Base-by-base conservation (phyloP, 495 filamentous ascomycete genomes). In the Penicillium nucicola region DNA sequence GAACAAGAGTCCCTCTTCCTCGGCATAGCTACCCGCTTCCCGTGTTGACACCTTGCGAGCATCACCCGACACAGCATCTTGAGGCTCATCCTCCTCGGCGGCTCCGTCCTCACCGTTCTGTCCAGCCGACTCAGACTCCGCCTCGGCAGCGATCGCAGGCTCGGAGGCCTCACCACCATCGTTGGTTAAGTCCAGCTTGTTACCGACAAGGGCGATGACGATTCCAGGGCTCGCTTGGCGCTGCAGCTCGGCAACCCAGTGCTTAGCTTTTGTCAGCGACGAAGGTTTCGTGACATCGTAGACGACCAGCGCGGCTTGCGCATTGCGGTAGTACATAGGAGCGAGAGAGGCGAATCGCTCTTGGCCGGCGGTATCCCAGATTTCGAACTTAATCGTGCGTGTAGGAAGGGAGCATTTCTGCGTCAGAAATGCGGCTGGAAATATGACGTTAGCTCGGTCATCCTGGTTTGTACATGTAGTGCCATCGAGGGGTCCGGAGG, bases 241-340 rank as follows among this genome's bases (percentile, higher is more conserved):
- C 69, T 98, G 93, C 25, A 98, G 78, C 73, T 98, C 93, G 25
- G 93, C 93, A 18, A 98, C 93, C 93, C 93, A 98, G 77, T 97
- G 93, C 69, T 92, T 93, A 12, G 95, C 93, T 74, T 98, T 98
- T 61, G 86, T 84, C 50, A 98, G 83, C 17, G 91, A 96, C 35
- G 90, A 92, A 6, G 93, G 89, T 67, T 97, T 97, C 31, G 93
- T 98, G 58, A 98, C 84, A 69, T 98, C 93, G 81, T 98, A 98
- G 61, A 97, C 93, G 14, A 98, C 93, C 39, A 98, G 85, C n/a
- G 93, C 93, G 55, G 91, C 88, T 75, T 98, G 93, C 32, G 93
- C 93, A 64, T 98, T 98, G 72, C 93, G 92, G 77, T 98, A 98
- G 80, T 98, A 98, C 93, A 98, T 98, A 43, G 93, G 93, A 13